A percentile compares a stretch with the other conserved stretches of the same genome.
phyloP scores from a whole-genome alignment of 2,329 filamentous ascomycete genomes.

The Sarocladium strictum region DNA sequence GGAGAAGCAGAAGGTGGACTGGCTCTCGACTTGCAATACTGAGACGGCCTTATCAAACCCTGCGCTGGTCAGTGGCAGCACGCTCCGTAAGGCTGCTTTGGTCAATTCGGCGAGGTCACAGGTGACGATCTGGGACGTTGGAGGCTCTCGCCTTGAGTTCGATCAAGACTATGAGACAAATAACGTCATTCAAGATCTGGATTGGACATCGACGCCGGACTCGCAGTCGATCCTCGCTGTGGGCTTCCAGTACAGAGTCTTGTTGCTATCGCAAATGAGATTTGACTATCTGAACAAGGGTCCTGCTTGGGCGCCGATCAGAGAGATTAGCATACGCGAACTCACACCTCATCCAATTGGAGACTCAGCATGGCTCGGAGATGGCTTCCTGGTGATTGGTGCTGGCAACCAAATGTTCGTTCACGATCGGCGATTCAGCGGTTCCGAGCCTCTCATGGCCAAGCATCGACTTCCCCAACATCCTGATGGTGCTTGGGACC shows the following conservation, averaged over 20 bases:
- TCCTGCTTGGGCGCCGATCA: slow-evolving; percentile 82
- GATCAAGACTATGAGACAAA: slow-evolving; percentile 66
- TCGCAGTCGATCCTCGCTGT: slow-evolving; percentile 84
- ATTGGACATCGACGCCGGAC: slow-evolving; percentile 91
- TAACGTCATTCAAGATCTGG: slow-evolving; percentile 76
- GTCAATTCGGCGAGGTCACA: slow-evolving; percentile 68
- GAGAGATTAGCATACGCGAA: slow-evolving; percentile 74
- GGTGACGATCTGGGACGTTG: slow-evolving; percentile 87
- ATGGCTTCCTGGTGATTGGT: slow-evolving; percentile 80
- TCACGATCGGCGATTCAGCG: slow-evolving; percentile 68
- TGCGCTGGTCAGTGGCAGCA: slow-evolving; percentile 77
- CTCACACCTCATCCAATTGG: slow-evolving; percentile 86
- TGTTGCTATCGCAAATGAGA: slow-evolving; percentile 79
- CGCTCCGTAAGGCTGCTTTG: slow-evolving; percentile 78
- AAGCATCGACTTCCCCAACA: slow-evolving; percentile 41
- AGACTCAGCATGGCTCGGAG: slow-evolving; percentile 84
- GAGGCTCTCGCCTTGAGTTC: slow-evolving; percentile 75
- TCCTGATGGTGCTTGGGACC: slow-evolving; percentile 52
- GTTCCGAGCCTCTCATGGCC: slow-evolving; percentile 53
- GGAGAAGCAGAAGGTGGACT: slow-evolving; percentile 59
- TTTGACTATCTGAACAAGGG: slow-evolving; percentile 87
- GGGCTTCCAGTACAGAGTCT: slow-evolving; percentile 81
- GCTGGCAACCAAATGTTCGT: slow-evolving; percentile 89
- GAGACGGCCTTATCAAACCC: slow-evolving; percentile 71
- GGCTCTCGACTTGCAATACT: slow-evolving; percentile 75